Evolutionary conservation across 164 flowering plant species (phyloP), one percentile per base, ranked within the genome.

Genomic region (Santalum album): DNA sequence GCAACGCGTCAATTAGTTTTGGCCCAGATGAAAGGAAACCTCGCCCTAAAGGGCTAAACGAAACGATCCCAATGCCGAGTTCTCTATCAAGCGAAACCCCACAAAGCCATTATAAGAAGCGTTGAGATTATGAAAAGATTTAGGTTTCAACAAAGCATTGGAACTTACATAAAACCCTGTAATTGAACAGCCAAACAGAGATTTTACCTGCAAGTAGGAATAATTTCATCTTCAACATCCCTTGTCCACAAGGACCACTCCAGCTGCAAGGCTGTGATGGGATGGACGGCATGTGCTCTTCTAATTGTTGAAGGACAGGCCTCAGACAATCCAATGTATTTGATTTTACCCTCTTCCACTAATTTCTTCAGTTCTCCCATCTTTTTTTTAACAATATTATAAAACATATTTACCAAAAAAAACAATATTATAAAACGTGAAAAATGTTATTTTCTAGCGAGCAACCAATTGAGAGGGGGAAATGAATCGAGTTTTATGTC

Each of bases 171-270:
- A n/a, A n/a, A n/a, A n/a, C n/a, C n/a, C n/a, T n/a, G n/a, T n/a
- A n/a, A n/a, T n/a, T n/a, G n/a, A n/a, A n/a, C n/a, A n/a, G n/a
- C n/a, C n/a, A n/a, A n/a, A n/a, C n/a, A n/a, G n/a, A n/a, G n/a
- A n/a, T n/a, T n/a, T 29, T 29, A 72, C 76, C 73, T 65, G 61
- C 77, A 73, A 15, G 65, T 60, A 25, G 77, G 77, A 58, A 73
- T 43, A 22, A 73, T 64, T 12, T 67, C 72, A 49, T 57, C 65
- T 47, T 73, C 74, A 1, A 61, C 61, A 49, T 73, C 77, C 59
- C 77, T 63, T 6, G 65, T 14, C 72, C 72, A 65, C 27, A 69
- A 58, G 7, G 69, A 69, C 72, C 72, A 69, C 15, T 69, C 72
- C 45, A 65, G 15, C 52, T 69, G 69, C 32, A 65, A 55, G 21